Conservation (phyloP, 495 filamentous ascomycete genomes). For the Geoglossum glabrum region DNA sequence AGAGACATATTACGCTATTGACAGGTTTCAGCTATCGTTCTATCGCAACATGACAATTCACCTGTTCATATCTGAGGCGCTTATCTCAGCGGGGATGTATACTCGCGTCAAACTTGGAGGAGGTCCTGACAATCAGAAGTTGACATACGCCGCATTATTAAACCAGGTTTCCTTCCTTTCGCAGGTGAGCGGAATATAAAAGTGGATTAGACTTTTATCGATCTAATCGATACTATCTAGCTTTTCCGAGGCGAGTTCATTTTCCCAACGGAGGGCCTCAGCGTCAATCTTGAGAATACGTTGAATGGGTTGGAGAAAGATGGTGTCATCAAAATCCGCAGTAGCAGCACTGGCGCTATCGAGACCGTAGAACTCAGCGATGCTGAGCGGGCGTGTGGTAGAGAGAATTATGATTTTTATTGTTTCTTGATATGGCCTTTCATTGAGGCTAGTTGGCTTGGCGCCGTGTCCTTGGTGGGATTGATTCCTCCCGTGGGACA, state of each 20-base stretch:
- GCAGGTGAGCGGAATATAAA: slow-evolving; percentile 22
- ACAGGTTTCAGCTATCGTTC: slow-evolving; percentile 84
- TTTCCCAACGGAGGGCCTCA: slow-evolving; percentile 70
- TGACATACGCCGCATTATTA: slow-evolving; percentile 46
- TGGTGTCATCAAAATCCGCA: slow-evolving; percentile 50
- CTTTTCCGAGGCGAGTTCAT: slow-evolving; percentile 95
- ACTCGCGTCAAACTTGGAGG: slow-evolving; percentile 76
- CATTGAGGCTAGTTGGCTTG: slow-evolving; percentile 82
- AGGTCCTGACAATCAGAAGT: slow-evolving; percentile 56
- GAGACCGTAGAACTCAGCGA: slow-evolving; percentile 52
- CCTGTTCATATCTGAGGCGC: slow-evolving; percentile 78
- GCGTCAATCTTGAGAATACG: slow-evolving; percentile 58
- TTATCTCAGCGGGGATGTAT: slow-evolving; percentile 80
- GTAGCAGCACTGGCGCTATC: slow-evolving; percentile 26
- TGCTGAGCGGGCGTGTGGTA: slow-evolving; percentile 49
- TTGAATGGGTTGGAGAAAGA: slow-evolving; percentile 58
- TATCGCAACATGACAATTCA: slow-evolving; percentile 99
- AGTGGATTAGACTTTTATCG: background rate
- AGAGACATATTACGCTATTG: slow-evolving; percentile 79
- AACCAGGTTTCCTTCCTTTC: slow-evolving; percentile 78
- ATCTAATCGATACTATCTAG: slow-evolving; percentile 17
- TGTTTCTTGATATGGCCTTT: slow-evolving; percentile 98
- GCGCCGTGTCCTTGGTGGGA: slow-evolving; percentile 66
- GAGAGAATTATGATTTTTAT: slow-evolving; percentile 96
- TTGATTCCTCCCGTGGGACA: slow-evolving; percentile 49